Percentiles rank a stretch among this genome's conserved stretches.
Conservation (phyloP, 352 stramenopile species). For the Thraustochytrium sp. region DNA sequence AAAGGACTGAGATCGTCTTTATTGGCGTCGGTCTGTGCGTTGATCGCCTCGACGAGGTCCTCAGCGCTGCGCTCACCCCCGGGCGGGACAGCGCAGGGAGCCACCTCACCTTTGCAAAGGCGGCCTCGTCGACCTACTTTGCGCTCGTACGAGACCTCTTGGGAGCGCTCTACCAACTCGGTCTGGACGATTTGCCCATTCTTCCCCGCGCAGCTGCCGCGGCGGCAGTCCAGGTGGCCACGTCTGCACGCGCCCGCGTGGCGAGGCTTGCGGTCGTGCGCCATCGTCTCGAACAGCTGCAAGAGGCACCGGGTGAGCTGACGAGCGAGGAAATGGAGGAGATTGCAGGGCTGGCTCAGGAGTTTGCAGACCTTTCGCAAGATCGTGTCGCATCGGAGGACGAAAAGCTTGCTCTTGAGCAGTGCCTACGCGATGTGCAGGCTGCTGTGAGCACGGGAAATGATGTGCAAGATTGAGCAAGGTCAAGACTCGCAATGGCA, state of each 20-base stretch:
- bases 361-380: background rate
- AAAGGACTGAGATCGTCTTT: slow-evolving; percentile 27
- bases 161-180: background rate
- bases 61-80: background rate
- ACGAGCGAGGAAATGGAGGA: background rate
- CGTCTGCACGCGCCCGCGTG: background rate
- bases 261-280: background rate
- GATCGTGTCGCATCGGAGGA: background rate
- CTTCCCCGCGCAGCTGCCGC: background rate
- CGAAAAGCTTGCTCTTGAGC: background rate
- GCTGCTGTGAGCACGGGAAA: too few relatives aligned
- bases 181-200: background rate
- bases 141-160: background rate
- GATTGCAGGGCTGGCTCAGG: background rate
- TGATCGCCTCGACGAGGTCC: background rate
- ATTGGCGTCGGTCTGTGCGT: slow-evolving; percentile 19
- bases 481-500: too few relatives aligned
- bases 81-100: background rate
- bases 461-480: too few relatives aligned
- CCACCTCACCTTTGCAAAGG: background rate
- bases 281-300: background rate
- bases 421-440: background rate
- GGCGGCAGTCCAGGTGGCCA: background rate
- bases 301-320: slow-evolving; percentile 4
- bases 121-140: background rate